Base-by-base conservation (phyloP, 805 yeast genomes). In the Starmerella cellae region DNA sequence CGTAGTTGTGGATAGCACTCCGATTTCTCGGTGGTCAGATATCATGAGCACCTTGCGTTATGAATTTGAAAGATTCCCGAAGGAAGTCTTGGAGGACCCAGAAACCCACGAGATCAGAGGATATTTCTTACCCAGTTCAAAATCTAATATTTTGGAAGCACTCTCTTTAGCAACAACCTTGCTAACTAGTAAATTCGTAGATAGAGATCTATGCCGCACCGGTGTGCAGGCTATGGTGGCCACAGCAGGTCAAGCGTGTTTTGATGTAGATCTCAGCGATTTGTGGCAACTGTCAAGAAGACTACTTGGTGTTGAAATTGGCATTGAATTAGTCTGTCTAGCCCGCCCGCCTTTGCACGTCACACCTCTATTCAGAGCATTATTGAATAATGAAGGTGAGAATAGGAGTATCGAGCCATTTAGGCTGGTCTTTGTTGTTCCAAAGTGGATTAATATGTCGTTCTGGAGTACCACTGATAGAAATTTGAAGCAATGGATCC, bases 381-480 rank as follows among this genome's bases (percentile, higher is more conserved):
- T 91, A 30, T 79, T 91, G 51, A 61, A 96, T 5, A 47, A 49
- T 40, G 51, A 47, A 22, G 45, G 48, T 22, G 43, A 46, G 17
- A 44, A 43, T n/a, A 35, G 41, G 23, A 50, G 50, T 2, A 46
- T 10, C 11, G 45, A 57, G 32, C 82, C 82, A 55, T 80, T 93
- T 11, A 35, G 51, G 21, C 42, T 47, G 20, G 50, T 46, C 13
- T 57, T 37, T 26, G 40, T 42, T 18, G 80, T 85, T 10, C 98
- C 99, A 1, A 79, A 82, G 37, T 91, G 98, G 96, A 73, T 91
- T 54, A 95, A 93, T 57, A 79, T 87, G 13, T 85, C 95, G 0
- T 91, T 81, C 55, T 91, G 94, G 82, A 75, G 72, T 41, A 82
- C 79, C 38, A 59, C 69, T 2, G 65, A 67, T 23, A 63, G 65